Percentiles rank a stretch among this genome's conserved stretches.
Evolutionary conservation across 179 eudicot genomes (phyloP).

Genomic region (Silene coronaria): DNA sequence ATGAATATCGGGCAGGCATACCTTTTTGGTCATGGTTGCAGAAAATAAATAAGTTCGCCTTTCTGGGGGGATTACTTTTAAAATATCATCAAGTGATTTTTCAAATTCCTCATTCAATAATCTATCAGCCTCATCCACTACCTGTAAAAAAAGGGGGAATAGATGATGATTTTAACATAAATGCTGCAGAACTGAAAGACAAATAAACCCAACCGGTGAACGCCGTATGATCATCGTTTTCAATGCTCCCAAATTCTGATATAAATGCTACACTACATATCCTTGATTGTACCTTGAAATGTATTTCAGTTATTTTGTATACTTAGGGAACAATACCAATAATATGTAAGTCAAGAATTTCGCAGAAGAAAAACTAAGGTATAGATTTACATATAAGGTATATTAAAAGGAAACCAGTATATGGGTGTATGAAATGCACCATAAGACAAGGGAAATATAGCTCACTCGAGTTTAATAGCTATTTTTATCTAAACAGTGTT

Average conservation of each 20-base stretch:
- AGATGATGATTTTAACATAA: neutral
- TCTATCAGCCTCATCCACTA: slow-evolving; percentile 92
- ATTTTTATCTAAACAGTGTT: neutral
- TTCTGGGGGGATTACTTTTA: slow-evolving; percentile 66
- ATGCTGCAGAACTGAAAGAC: neutral
- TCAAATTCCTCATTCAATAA: slow-evolving; percentile 83
- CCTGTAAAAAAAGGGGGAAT: slow-evolving; percentile 37
- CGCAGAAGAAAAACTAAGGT: neutral
- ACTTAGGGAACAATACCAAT: neutral
- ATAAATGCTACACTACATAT: too few species aligned
- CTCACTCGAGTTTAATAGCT: neutral
- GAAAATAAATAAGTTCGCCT: slow-evolving; percentile 77
- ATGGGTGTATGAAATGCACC: neutral
- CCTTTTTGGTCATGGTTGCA: slow-evolving; percentile 97
- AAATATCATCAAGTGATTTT: slow-evolving; percentile 68
- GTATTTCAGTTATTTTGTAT: neutral
- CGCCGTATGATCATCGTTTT: neutral
- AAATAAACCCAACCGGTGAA: neutral
- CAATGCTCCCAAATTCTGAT: neutral
- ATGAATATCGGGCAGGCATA: slow-evolving; percentile 14
- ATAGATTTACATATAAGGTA: neutral
- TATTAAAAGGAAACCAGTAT: neutral
- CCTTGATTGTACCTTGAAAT: neutral
- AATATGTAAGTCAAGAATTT: neutral
- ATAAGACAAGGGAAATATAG: neutral